Base-by-base conservation (phyloP, 2,329 filamentous ascomycete species). In the Blastomyces gilchristii region DNA sequence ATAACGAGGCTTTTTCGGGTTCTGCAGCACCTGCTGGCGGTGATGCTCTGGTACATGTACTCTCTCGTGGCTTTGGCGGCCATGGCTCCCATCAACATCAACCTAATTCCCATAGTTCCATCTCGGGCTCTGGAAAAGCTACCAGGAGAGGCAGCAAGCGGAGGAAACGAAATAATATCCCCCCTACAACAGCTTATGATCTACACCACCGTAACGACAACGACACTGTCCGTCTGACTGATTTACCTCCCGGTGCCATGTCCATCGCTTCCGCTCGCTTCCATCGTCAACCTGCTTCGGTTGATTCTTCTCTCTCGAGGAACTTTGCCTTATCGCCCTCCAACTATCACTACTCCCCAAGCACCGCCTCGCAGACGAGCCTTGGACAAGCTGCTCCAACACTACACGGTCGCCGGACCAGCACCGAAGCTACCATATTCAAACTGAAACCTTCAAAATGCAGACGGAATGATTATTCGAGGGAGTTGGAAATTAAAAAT, bases 401-500 rank as follows among this genome's bases (percentile, higher is more conserved):
- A 65, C 73, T 79, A 65, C 79, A 78, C 65, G 81, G 80, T 68
- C 89, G 87, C 73, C 83, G 84, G 68, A 81, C 80, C 66, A 81
- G 81, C 63, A 81, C 82, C 67, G 83, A 86, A 60, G 78, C 78
- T 6, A 74, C 79, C 31, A 76, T 87, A 37, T 76, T 84, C 60
- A 84, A 86, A 64, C 86, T 87, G 65, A 90, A 86, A 71, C 88
- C 88, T 50, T 91, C 85, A 78, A 95, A 90, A 76, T 85, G 87
- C 69, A 86, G 87, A 70, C 87, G 87, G 68, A 82, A 88, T 66
- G 89, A 95, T 66, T 84, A 85, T 71, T 82, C 88, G 64, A 84
- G 93, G 63, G 92, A 96, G 75, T 90, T 90, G 66, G 91, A 96
- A 76, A 91, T 97, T 71, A 89, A 87, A 72, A 86, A 90, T 62